Evolutionary conservation across 768 basidiomycete genomes (phyloP).

Genomic region (Hortiboletus campestris): DNA sequence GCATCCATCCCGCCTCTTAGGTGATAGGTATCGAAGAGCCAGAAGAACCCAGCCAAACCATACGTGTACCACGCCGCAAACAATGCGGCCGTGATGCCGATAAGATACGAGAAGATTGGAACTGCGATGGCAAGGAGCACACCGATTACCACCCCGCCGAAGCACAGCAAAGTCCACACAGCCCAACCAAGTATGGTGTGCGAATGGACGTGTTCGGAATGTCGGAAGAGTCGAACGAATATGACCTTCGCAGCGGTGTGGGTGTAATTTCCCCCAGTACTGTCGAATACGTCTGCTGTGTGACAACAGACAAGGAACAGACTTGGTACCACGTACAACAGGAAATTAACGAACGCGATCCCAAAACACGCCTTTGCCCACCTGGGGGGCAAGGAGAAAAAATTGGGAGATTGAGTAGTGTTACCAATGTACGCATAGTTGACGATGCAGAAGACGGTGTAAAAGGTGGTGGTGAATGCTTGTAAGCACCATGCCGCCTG

Average conservation of each 20-base stretch:
- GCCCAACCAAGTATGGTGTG: conserved; percentile 52
- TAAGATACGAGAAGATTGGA: conserved; percentile 54
- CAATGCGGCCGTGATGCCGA: conserved; percentile 50
- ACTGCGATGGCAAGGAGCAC: conserved; percentile 50
- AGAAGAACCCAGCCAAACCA: conserved; percentile 52
- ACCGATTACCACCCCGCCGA: conserved; percentile 34
- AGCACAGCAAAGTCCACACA: conserved; percentile 45
- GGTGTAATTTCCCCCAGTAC: conserved; percentile 45
- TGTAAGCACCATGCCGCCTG: conserved; percentile 51
- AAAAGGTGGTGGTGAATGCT: conserved; percentile 51
- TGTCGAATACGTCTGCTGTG: conserved; percentile 12
- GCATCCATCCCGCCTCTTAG: conserved; percentile 36
- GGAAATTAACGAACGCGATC: conserved; percentile 49
- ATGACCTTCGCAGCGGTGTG: conserved; percentile 55
- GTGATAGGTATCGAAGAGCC: conserved; percentile 49
- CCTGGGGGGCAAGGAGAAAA: conserved; percentile 13
- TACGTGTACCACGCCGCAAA: conserved; percentile 63
- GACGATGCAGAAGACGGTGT: conserved; percentile 44
- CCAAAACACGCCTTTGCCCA: conserved; percentile 53
- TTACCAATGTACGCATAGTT: conserved; percentile 49
- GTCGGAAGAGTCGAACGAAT: conserved; percentile 49
- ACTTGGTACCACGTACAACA: conserved; percentile 37
- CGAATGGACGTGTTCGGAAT: conserved; percentile 46
- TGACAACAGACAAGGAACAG: not conserved
- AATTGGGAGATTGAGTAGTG: conserved; percentile 7